A percentile compares a stretch with the other conserved stretches of the same genome.
Conservation (phyloP, 257 asterid genomes). For the Solanum chaucha region DNA sequence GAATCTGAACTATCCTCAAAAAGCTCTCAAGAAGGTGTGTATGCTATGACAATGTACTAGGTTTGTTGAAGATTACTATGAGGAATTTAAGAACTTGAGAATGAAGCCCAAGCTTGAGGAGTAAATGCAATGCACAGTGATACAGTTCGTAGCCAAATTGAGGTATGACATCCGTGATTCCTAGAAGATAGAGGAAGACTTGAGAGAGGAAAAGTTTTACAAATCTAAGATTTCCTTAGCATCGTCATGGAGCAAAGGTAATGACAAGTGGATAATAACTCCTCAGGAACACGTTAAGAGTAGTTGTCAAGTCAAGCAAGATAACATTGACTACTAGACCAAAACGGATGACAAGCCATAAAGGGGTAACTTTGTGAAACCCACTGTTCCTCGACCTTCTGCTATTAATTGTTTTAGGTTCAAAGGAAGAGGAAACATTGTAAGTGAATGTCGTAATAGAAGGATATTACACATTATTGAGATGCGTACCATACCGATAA, state of each 20-base stretch:
- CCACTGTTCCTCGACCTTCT: background rate
- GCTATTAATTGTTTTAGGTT: background rate
- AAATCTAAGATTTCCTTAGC: too few species aligned
- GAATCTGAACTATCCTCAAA: too few species aligned
- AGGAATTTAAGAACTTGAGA: too few species aligned
- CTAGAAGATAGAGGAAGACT: background rate
- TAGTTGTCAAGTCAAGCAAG: background rate
- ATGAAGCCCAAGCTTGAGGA: too few species aligned
- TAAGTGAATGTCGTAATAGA: background rate
- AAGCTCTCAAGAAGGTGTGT: background rate
- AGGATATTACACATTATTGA: background rate
- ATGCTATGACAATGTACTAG: too few species aligned
- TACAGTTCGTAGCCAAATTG: background rate
- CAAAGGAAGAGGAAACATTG: background rate
- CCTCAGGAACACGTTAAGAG: background rate
- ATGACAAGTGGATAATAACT: too few species aligned
- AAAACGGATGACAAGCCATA: background rate
- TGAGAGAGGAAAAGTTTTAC: background rate
- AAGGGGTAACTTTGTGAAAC: background rate
- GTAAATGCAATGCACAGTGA: background rate
- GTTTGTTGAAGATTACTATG: too few species aligned
- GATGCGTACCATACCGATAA: background rate
- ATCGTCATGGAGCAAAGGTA: too few species aligned
- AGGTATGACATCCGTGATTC: background rate
- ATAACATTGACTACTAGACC: background rate